Base-by-base conservation (phyloP, 441 rosid species). In the Gossypium schwendimanii region DNA sequence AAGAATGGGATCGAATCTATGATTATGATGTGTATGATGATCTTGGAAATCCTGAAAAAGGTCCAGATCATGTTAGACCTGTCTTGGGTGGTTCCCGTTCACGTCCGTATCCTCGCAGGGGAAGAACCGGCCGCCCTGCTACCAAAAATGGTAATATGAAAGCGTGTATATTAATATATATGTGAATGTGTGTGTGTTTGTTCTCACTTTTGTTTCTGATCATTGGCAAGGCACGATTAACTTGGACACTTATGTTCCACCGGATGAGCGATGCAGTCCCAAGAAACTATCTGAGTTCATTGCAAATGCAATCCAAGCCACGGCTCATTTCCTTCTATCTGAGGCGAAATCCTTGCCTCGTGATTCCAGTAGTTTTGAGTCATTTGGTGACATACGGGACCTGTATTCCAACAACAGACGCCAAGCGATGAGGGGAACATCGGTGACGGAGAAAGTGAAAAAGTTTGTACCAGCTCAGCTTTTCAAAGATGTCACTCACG, bases 81-180 rank as follows among this genome's bases (percentile, higher is more conserved):
- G 67, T 81, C 65, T 69, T 88, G 24, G 95, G 92, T 45, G 92
- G 92, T 49, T 78, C 84, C 2, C 8, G 11, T 57, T 49, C 54
- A 11, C 59, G 65, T 81, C 90, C 89, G 62, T 90, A 88, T 78
- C 95, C 95, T 74, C 86, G 89, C 14, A 77, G 89, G 78, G 83
- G 79, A 74, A 84, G 84, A 72, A 88, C 92, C 3, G 88, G 88
- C 4, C 53, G 63, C 18, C 77, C 84, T 39, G 64, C 78, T 44
- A 73, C 75, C 83, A 71, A 63, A 70, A 70, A 66, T n/a, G 91
- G 89, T 89, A 78, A 78, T 57, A 1, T 3, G 31, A 57, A 11
- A 39, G 47, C 6, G 3, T 71, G n/a, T 2, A 1, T 52, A 4
- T 31, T 31, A 31, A 31, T 31, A 12, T 0, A 21, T 23, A 1